Evolutionary conservation across 1,139 yeast species (phyloP), one percentile per base, ranked within the genome.

Genomic region (Scheffersomyces stambukii): DNA sequence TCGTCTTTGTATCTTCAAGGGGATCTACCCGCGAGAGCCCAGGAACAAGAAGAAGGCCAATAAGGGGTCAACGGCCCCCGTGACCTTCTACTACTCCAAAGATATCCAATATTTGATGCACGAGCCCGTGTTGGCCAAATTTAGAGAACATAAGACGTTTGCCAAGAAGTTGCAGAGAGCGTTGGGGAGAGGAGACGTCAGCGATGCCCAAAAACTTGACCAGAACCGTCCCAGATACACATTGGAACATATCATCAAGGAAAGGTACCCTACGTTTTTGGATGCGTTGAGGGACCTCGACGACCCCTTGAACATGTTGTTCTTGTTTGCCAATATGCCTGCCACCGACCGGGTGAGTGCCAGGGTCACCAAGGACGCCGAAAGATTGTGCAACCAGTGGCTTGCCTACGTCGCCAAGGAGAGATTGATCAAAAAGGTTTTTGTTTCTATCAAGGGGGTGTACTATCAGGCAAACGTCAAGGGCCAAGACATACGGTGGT

Each of bases 401-500:
- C 72, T 84, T 57, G 97, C 97, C 1, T 91, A 71, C 53, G 82
- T 91, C 40, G 89, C 97, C 13, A 79, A 80, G 48, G 95, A 89
- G 53, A 73, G 86, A 48, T 64, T 81, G 16, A 64, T 91, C 43
- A 78, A 81, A 46, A 91, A 91, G 56, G 96, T 89, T 7, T 91
- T 91, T 61, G 96, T 91, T 20, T 84, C 96, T 31, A 91, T 91
- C 53, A 91, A 93, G 60, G 99, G 99, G 62, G 94, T 89, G 14
- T 91, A 91, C 60, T 93, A 91, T 54, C 89, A 89, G 57, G 97
- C 96, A 21, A 75, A 58, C 38, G 79, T 91, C 26, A 79, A 75
- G 54, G 98, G 98, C 37, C 96, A 89, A 57, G 95, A 85, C 44
- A 71, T 91, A 29, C 77, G 93, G 64, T 91, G 98, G 98, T 74